Percentiles rank a stretch among this genome's conserved stretches.
phyloP scores from a whole-genome alignment of 305 asterid genomes.

The Fraxinus velutina region DNA sequence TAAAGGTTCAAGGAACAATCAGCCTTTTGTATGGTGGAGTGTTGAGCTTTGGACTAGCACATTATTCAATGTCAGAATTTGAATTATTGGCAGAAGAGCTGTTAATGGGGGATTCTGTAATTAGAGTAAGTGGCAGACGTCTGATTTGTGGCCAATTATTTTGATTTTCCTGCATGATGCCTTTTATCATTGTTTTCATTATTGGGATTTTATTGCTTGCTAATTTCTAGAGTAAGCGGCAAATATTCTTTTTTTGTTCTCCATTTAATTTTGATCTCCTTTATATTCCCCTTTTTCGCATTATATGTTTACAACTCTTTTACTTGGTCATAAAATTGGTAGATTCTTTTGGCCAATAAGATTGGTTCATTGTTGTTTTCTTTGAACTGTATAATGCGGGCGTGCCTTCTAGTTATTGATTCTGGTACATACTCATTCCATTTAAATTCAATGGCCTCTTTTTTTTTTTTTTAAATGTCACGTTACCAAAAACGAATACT shows the following conservation, averaged over 20 bases:
- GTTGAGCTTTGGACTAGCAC: slow-evolving; percentile 93
- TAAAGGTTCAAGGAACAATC: slow-evolving; percentile 95
- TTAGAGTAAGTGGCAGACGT: slow-evolving; percentile 52
- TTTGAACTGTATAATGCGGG: not conserved
- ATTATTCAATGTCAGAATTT: slow-evolving; percentile 88
- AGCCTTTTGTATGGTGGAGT: slow-evolving; percentile 69
- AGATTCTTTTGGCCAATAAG: not conserved
- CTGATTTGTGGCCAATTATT: not conserved
- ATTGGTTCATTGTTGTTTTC: not conserved
- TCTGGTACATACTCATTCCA: not conserved
- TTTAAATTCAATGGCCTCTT: not conserved
- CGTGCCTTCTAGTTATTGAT: not conserved
- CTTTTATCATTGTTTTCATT: slow-evolving; percentile 9
- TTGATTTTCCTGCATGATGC: slow-evolving; percentile 10
- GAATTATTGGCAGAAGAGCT: slow-evolving; percentile 96
- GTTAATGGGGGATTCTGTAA: slow-evolving; percentile 86
- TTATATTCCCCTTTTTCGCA: not conserved
- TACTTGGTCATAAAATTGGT: not conserved
- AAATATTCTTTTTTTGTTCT: not conserved
- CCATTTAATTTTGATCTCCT: not conserved
- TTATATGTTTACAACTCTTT: not conserved
- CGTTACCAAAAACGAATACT: not conserved
- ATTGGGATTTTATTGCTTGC: not conserved
- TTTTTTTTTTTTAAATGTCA: not conserved
- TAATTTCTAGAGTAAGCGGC: not conserved